phyloP scores from a whole-genome alignment of 805 yeast genomes.

The Starmerella etchellsii region DNA sequence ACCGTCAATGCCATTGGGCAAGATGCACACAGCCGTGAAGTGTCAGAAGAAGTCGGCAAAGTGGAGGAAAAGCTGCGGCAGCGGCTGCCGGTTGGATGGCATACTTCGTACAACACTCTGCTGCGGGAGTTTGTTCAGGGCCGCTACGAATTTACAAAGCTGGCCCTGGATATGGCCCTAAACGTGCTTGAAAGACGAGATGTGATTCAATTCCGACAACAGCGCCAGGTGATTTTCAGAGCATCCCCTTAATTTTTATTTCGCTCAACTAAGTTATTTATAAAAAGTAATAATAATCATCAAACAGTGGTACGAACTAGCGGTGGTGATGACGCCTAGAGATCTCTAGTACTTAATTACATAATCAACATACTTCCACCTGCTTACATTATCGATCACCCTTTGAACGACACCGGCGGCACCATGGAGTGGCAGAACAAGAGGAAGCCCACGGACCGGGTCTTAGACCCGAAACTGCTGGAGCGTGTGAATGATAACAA shows the following conservation, averaged over 20 bases:
- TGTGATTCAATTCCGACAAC: constrained; percentile 76
- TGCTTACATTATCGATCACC: too few relatives aligned
- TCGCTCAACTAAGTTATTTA: too few relatives aligned
- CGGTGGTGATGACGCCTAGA: too few relatives aligned
- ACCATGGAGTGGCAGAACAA: constrained; percentile 22
- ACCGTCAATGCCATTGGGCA: constrained; percentile 90
- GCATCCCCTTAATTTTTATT: constrained; percentile 40
- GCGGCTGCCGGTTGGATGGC: constrained; percentile 92
- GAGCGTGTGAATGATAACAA: constrained; percentile 54
- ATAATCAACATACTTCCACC: too few relatives aligned
- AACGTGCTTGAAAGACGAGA: constrained; percentile 74
- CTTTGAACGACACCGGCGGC: background rate
- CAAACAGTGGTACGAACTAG: too few relatives aligned
- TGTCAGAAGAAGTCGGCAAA: constrained; percentile 53
- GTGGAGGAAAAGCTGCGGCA: constrained; percentile 79
- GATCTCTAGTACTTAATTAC: too few relatives aligned
- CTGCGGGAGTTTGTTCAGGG: constrained; percentile 52
- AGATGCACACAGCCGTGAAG: constrained; percentile 31
- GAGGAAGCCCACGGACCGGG: constrained; percentile 40
- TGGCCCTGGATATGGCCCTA: constrained; percentile 55
- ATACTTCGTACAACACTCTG: constrained; percentile 74
- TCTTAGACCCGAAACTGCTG: constrained; percentile 37
- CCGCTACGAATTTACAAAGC: constrained; percentile 38
- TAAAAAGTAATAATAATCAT: too few relatives aligned
- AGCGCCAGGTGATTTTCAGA: constrained; percentile 68